A percentile compares a stretch with the other conserved stretches of the same genome.
Evolutionary conservation across 805 yeast genomes (phyloP).

Genomic region (Komagataella kurtzmanii): DNA sequence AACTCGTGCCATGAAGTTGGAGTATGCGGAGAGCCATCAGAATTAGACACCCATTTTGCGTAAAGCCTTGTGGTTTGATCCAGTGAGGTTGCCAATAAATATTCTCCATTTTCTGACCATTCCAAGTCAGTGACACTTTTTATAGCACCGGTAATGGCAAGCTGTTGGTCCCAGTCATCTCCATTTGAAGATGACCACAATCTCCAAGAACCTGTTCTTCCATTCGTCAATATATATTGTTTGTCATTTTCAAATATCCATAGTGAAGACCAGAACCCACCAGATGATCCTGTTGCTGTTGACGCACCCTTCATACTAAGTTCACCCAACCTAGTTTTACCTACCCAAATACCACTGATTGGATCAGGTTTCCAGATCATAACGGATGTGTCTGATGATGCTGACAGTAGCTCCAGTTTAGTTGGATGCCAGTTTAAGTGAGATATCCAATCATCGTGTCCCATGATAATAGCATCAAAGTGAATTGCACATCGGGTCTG

Average conservation of each 20-base stretch:
- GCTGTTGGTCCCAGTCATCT: constrained; percentile 20
- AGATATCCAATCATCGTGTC: constrained; percentile 97
- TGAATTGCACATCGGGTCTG: constrained; percentile 38
- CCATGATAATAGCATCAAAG: constrained; percentile 90
- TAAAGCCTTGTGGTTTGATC: constrained; percentile 90
- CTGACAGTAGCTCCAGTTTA: constrained; percentile 51
- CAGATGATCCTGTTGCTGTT: constrained; percentile 91
- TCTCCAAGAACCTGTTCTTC: constrained; percentile 90
- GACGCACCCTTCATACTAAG: constrained; percentile 93
- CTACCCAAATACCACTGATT: constrained; percentile 82
- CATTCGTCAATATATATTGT: constrained; percentile 63
- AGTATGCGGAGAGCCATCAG: constrained; percentile 16
- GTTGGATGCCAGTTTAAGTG: constrained; percentile 71
- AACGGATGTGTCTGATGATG: constrained; percentile 86
- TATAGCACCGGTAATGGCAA: constrained; percentile 68
- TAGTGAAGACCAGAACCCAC: constrained; percentile 47
- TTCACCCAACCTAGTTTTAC: constrained; percentile 75
- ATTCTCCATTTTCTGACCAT: constrained; percentile 60
- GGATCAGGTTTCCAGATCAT: constrained; percentile 91
- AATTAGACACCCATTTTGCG: constrained; percentile 40
- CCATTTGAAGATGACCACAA: constrained; percentile 32
- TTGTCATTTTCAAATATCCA: constrained; percentile 44
- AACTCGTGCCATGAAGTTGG: constrained; percentile 69
- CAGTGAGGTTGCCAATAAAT: constrained; percentile 63
- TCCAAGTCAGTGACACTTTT: constrained; percentile 63